Percentiles rank a stretch among this genome's conserved stretches.
These are phyloP conservation scores for Murraya paniculata DNA, from an alignment of 345 rosid species.

Conservation along the genomic window DNA sequence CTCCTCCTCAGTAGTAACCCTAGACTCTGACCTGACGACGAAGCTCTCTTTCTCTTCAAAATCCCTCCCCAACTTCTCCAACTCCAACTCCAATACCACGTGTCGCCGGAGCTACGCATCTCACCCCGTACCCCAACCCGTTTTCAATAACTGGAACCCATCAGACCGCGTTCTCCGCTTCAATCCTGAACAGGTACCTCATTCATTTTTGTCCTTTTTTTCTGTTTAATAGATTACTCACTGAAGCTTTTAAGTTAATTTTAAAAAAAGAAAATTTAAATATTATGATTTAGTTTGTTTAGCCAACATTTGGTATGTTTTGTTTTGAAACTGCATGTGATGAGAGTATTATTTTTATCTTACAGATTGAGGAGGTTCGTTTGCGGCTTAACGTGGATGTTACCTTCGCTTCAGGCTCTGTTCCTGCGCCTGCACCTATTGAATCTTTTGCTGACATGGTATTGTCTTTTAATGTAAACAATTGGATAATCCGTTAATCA, in stretches of 20 bases:
- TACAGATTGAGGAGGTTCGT: slow-evolving; percentile 37
- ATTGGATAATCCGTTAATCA: not conserved
- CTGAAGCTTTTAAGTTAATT: no score
- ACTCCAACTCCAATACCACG: not conserved
- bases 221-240: no score
- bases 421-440: slow-evolving; percentile 32
- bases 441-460: slow-evolving; percentile 43
- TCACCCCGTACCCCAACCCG: slow-evolving; percentile 24
- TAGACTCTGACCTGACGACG: slow-evolving; percentile 10
- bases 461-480: not conserved
- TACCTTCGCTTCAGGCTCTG: slow-evolving; percentile 25
- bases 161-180: slow-evolving; percentile 43
- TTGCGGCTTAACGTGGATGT: slow-evolving; percentile 35
- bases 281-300: not conserved
- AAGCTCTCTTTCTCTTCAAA: slow-evolving; percentile 14
- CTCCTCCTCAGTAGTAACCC: slow-evolving; percentile 11
- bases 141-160: slow-evolving; percentile 34
- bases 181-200: slow-evolving; percentile 23
- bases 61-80: no score
- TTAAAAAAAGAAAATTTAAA: no score
- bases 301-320: not conserved
- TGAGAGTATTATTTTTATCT: not conserved
- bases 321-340: not conserved
- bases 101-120: slow-evolving; percentile 18
- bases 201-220: no score